These are phyloP conservation scores for Ustilago loliicola DNA, from an alignment of 1,284 basidiomycete species.

Conservation along the genomic window DNA sequence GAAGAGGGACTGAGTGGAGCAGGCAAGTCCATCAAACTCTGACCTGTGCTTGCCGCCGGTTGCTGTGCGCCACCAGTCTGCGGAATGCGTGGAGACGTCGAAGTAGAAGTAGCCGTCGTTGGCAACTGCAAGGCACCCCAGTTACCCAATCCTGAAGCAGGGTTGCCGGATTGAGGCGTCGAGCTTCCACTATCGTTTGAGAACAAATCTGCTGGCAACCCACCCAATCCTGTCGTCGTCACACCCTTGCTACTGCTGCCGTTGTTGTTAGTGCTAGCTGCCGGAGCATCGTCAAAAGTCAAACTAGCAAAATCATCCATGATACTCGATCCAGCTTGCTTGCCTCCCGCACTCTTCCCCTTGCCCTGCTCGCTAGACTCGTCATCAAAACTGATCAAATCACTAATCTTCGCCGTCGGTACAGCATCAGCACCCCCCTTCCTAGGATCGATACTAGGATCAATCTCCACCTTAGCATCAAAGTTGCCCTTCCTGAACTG, in stretches of 20 bases:
- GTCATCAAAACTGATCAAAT: constrained; percentile 68
- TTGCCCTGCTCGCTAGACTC: constrained; percentile 23
- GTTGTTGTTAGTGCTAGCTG: neutral
- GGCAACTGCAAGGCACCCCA: constrained; percentile 63
- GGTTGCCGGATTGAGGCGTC: constrained; percentile 31
- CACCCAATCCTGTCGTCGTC: constrained; percentile 21
- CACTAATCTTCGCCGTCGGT: constrained; percentile 64
- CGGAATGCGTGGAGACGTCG: constrained; percentile 36
- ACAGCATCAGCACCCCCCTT: constrained; percentile 64
- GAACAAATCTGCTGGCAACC: constrained; percentile 48
- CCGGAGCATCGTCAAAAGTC: constrained; percentile 52
- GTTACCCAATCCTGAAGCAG: constrained; percentile 43
- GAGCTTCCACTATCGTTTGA: constrained; percentile 33
- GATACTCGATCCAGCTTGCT: constrained; percentile 6
- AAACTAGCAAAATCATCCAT: constrained; percentile 67
- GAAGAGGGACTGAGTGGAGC: constrained; percentile 25
- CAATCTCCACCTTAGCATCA: constrained; percentile 75
- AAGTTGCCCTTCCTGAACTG: constrained; percentile 92
- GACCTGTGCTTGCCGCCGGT: neutral
- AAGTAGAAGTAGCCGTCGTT: constrained; percentile 44
- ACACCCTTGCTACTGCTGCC: neutral
- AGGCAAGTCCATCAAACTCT: constrained; percentile 25
- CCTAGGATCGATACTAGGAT: constrained; percentile 69
- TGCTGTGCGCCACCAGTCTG: constrained; percentile 1
- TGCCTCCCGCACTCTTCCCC: constrained; percentile 1